Evolutionary conservation across 345 rosid species (phyloP).

Genomic region (Eucalyptus globulus): DNA sequence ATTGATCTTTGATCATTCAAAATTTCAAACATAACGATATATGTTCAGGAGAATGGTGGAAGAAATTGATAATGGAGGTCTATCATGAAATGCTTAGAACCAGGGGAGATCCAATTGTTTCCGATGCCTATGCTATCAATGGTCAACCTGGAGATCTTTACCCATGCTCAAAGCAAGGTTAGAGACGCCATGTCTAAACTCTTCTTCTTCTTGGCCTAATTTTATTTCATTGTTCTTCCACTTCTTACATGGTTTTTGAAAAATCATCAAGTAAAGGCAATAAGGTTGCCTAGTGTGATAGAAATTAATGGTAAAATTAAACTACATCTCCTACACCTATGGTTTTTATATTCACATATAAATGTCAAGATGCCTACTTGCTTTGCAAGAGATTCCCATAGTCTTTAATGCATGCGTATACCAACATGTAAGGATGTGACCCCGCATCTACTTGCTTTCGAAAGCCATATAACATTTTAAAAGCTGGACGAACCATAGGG

Average conservation of each 20-base stretch:
- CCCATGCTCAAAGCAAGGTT: conserved; percentile 17
- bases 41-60: conserved; percentile 33
- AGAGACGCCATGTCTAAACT: background rate
- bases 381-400: background rate
- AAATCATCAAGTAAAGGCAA: background rate
- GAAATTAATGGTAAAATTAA: background rate
- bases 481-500: background rate
- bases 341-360: background rate
- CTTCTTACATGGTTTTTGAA: background rate
- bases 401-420: background rate
- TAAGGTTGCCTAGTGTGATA: background rate
- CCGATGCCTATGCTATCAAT: conserved; percentile 11
- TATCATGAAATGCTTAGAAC: background rate
- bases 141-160: conserved; percentile 31
- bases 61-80: conserved; percentile 3
- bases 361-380: background rate
- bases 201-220: background rate
- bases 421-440: background rate
- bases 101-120: conserved; percentile 12
- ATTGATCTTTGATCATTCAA: background rate
- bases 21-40: background rate
- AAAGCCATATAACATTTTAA: background rate
- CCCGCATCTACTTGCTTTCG: background rate
- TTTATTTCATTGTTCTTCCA: background rate
- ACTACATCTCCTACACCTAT: background rate